phyloP scores from a whole-genome alignment of 805 yeast genomes.

The Candida easanensis region DNA sequence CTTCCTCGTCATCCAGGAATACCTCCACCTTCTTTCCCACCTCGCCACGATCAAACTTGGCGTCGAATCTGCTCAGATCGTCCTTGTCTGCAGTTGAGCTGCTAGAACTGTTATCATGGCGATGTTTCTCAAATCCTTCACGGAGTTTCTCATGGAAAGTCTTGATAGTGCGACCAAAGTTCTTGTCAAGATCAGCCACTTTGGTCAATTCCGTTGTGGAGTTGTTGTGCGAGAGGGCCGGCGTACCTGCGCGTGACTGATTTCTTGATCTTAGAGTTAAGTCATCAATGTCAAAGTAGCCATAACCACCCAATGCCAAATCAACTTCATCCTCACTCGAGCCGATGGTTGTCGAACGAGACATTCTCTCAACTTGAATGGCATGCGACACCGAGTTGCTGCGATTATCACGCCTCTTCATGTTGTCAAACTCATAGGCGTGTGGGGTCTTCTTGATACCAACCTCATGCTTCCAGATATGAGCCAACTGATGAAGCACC shows the following conservation, averaged over 20 bases:
- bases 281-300: conserved; percentile 71
- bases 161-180: conserved; percentile 20
- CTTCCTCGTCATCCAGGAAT: conserved; percentile 15
- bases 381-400: conserved; percentile 11
- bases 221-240: conserved; percentile 16
- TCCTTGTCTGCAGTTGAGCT: conserved; percentile 5
- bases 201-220: conserved; percentile 5
- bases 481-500: conserved; percentile 58
- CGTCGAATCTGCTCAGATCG: conserved; percentile 31
- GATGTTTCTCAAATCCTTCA: conserved; percentile 23
- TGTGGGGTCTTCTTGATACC: conserved; percentile 24
- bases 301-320: conserved; percentile 67
- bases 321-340: conserved; percentile 29
- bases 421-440: conserved; percentile 35
- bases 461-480: conserved; percentile 36
- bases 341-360: conserved; percentile 22
- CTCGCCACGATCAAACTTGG: conserved; percentile 37
- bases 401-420: conserved; percentile 21
- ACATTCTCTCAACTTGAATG: conserved; percentile 17
- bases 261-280: conserved; percentile 55
- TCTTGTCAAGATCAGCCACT: conserved; percentile 18
- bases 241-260: conserved; percentile 32
- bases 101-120: conserved; percentile 1
- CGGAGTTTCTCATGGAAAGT: conserved; percentile 20
- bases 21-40: conserved; percentile 37